phyloP scores from a whole-genome alignment of 805 yeast genomes.

The Wickerhamomyces sydowiorum region DNA sequence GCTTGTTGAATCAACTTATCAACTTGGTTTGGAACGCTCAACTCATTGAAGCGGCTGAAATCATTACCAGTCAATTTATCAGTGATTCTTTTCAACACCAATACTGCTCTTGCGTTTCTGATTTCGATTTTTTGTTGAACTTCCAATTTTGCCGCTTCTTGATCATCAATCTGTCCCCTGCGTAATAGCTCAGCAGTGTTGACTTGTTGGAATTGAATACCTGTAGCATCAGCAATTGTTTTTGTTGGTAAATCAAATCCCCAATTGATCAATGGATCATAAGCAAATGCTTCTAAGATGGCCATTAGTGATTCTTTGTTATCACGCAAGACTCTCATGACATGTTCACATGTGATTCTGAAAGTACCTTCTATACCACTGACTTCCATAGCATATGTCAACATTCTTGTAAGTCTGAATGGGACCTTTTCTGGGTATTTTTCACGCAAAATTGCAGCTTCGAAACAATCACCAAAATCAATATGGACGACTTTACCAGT shows the following conservation, averaged over 20 bases:
- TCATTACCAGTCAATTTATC: conserved; percentile 94
- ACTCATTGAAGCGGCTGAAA: conserved; percentile 61
- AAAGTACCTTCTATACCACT: conserved; percentile 98
- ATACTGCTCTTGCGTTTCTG: conserved; percentile 84
- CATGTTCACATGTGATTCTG: conserved; percentile 94
- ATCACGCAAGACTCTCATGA: conserved; percentile 89
- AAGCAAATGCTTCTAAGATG: conserved; percentile 94
- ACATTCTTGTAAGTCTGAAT: conserved; percentile 92
- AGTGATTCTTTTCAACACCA: conserved; percentile 83
- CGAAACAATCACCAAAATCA: conserved; percentile 99
- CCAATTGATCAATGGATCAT: conserved; percentile 98
- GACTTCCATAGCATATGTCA: conserved; percentile 97
- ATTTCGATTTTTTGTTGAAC: conserved; percentile 64
- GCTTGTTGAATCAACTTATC: conserved; percentile 94
- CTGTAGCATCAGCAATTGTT: conserved; percentile 69
- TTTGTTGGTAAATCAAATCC: conserved; percentile 91
- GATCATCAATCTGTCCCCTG: conserved; percentile 69
- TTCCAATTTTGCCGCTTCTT: conserved; percentile 67
- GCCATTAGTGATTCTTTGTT: conserved; percentile 98
- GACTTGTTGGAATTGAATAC: conserved; percentile 58
- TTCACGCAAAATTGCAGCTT: conserved; percentile 93
- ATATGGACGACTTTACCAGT: conserved; percentile 96
- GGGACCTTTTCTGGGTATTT: conserved; percentile 99
- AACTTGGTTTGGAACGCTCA: conserved; percentile 85
- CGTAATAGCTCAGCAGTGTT: conserved; percentile 68